These are phyloP conservation scores for Colletotrichum tamarilloi DNA, from an alignment of 2,329 filamentous ascomycete genomes.

Conservation along the genomic window DNA sequence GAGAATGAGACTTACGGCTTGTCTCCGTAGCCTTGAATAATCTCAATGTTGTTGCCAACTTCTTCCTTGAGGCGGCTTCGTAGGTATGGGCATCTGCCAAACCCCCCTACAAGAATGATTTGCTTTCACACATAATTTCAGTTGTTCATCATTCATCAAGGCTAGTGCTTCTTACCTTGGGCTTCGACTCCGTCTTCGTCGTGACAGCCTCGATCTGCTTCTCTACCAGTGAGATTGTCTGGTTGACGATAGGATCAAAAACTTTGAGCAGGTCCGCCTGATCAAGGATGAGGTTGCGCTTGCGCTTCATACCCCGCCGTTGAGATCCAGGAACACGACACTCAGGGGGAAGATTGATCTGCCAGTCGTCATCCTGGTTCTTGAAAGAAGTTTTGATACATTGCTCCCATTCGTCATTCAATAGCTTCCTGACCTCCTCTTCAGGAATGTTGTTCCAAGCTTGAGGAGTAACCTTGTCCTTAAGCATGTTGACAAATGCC, in stretches of 20 bases:
- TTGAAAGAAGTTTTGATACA: slow-evolving; percentile 40
- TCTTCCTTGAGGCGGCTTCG: slow-evolving; percentile 32
- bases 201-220: slow-evolving; percentile 40
- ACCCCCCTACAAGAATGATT: slow-evolving; percentile 53
- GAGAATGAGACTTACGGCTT: slow-evolving; percentile 45
- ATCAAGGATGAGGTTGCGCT: background rate
- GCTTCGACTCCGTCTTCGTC: slow-evolving; percentile 22
- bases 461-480: too few relatives aligned
- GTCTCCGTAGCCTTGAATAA: slow-evolving; percentile 45
- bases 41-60: slow-evolving; percentile 1
- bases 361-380: slow-evolving; percentile 28
- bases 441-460: background rate
- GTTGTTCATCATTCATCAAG: too few relatives aligned
- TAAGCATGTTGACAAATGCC: too few relatives aligned
- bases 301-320: background rate
- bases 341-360: slow-evolving; percentile 35
- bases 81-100: slow-evolving; percentile 48
- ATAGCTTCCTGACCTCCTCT: background rate
- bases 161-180: slow-evolving; percentile 40
- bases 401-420: slow-evolving; percentile 41
- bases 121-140: slow-evolving; percentile 36
- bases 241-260: slow-evolving; percentile 38
- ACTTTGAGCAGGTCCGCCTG: slow-evolving; percentile 38
- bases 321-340: background rate
- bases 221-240: slow-evolving; percentile 39